A percentile compares a stretch with the other conserved stretches of the same genome.
These are phyloP conservation scores for Diaporthe citriasiana DNA, from an alignment of 2,329 filamentous ascomycete genomes.

Conservation along the genomic window DNA sequence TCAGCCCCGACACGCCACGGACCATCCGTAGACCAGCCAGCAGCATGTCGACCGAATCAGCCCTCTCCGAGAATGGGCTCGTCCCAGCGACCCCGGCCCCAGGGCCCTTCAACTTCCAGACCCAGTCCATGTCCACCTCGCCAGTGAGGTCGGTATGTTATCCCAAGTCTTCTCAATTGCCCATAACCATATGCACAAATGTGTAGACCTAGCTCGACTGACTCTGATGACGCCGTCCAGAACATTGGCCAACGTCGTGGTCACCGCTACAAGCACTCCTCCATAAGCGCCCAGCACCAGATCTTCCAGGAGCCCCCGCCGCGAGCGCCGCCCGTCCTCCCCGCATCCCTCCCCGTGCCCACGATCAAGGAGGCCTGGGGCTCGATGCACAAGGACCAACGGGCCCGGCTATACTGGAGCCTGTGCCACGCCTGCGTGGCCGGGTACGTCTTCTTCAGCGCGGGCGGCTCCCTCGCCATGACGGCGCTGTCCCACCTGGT, in stretches of 20 bases:
- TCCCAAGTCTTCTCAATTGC: neutral
- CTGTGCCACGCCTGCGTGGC: slow-evolving; percentile 88
- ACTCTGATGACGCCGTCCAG: slow-evolving; percentile 57
- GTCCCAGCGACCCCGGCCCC: slow-evolving; percentile 47
- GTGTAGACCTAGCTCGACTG: slow-evolving; percentile 8
- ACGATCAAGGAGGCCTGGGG: slow-evolving; percentile 89
- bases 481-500: slow-evolving; percentile 94
- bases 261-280: slow-evolving; percentile 98
- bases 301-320: slow-evolving; percentile 95
- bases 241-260: slow-evolving; percentile 92
- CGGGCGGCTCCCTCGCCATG: slow-evolving; percentile 88
- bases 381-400: slow-evolving; percentile 92
- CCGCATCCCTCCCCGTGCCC: slow-evolving; percentile 91
- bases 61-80: slow-evolving; percentile 45
- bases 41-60: slow-evolving; percentile 55
- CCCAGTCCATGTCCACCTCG: slow-evolving; percentile 80
- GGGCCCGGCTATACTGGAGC: slow-evolving; percentile 87
- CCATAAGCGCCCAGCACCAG: slow-evolving; percentile 88
- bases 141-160: slow-evolving; percentile 81
- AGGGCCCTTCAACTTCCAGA: slow-evolving; percentile 95
- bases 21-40: slow-evolving; percentile 47
- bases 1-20: slow-evolving; percentile 45
- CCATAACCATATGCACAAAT: neutral
- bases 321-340: slow-evolving; percentile 87
- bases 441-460: slow-evolving; percentile 86